Evolutionary conservation across 1,284 basidiomycete genomes (phyloP).

Genomic region (Cutaneotrichosporon spelunceum): DNA sequence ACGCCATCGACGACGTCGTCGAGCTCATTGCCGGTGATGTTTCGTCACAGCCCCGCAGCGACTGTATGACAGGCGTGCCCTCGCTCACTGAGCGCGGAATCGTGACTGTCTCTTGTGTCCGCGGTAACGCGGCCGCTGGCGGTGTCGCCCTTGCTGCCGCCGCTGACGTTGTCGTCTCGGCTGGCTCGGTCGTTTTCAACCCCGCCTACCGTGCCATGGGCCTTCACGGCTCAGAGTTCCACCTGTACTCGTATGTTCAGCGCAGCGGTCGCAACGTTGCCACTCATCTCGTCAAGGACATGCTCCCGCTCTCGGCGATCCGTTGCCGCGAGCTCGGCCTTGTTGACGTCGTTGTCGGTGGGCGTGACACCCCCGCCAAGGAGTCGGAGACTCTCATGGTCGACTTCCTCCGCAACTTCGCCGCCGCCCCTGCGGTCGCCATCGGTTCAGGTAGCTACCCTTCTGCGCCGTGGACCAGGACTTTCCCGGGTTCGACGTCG

Average conservation of each 20-base stretch:
- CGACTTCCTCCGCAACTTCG: conserved; percentile 28
- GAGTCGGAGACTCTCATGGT: conserved; percentile 28
- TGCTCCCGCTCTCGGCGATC: conserved; percentile 51
- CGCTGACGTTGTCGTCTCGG: conserved; percentile 51
- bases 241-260: conserved; percentile 51
- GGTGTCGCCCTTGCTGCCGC: conserved; percentile 54
- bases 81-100: conserved; percentile 50
- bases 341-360: conserved; percentile 42
- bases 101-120: conserved; percentile 52
- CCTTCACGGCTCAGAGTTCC: conserved; percentile 53
- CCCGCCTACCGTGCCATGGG: conserved; percentile 54
- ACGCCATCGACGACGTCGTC: conserved; percentile 52
- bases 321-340: conserved; percentile 39
- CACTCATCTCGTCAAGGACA: conserved; percentile 43
- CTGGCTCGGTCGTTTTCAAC: conserved; percentile 51
- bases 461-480: conserved; percentile 29
- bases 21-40: conserved; percentile 45
- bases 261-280: conserved; percentile 47
- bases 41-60: conserved; percentile 31
- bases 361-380: conserved; percentile 19
- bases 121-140: conserved; percentile 55
- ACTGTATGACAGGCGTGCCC: conserved; percentile 36
- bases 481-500: not conserved
- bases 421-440: conserved; percentile 14
- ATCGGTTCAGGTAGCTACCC: conserved; percentile 16